phyloP scores from a whole-genome alignment of 305 asterid species.

The Fraxinus ornus region DNA sequence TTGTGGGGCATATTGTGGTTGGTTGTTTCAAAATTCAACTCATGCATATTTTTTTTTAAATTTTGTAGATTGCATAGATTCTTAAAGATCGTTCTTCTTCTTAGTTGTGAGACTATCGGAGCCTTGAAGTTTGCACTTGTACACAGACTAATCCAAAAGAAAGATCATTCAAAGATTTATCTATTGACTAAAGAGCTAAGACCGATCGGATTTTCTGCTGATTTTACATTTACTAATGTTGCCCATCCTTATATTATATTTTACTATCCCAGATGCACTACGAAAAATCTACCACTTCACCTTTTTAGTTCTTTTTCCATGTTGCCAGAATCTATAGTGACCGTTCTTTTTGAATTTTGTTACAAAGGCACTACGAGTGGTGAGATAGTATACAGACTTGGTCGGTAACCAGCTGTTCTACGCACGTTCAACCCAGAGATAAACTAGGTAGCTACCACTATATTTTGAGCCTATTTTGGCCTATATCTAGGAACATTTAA shows the following conservation, averaged over 20 bases:
- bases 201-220: background rate
- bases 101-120: conserved; percentile 90
- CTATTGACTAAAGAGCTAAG: background rate
- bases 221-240: background rate
- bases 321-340: background rate
- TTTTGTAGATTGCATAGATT: conserved; percentile 72
- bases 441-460: conserved; percentile 49
- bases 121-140: conserved; percentile 48
- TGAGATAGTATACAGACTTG: conserved; percentile 70
- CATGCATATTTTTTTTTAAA: background rate
- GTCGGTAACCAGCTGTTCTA: conserved; percentile 86
- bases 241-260: background rate
- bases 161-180: background rate
- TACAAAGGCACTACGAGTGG: conserved; percentile 76
- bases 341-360: background rate
- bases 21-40: background rate
- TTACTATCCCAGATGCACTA: background rate
- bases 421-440: conserved; percentile 83
- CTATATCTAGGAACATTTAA: background rate
- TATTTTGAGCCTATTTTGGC: background rate
- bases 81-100: conserved; percentile 74
- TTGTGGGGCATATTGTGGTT: background rate
- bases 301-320: background rate
- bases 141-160: no score
- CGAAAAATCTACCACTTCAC: background rate